These are phyloP conservation scores for Pyrus bretschneideri DNA, from an alignment of 306 rosid genomes.

Conservation along the genomic window DNA sequence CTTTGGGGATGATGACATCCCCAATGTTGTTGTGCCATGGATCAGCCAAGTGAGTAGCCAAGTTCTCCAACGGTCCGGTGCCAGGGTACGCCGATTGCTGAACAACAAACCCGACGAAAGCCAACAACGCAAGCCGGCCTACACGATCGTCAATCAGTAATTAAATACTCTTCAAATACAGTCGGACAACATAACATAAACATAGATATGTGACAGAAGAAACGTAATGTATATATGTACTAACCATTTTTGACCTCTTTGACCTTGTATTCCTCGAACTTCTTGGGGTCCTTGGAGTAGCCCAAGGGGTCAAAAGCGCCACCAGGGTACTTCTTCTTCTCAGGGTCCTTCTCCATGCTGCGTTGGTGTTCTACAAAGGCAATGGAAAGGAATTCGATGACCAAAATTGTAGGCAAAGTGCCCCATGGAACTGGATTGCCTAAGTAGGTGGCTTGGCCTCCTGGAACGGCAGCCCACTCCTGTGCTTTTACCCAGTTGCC, in stretches of 20 bases:
- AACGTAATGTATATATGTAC: not conserved
- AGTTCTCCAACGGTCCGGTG: slow-evolving; percentile 98
- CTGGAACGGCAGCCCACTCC: slow-evolving; percentile 92
- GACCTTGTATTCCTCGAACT: slow-evolving; percentile 79
- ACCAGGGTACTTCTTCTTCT: slow-evolving; percentile 97
- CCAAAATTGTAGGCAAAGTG: slow-evolving; percentile 83
- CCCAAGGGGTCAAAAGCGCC: slow-evolving; percentile 98
- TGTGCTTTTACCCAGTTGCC: slow-evolving; percentile 99
- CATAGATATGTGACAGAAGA: not conserved
- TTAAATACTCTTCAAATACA: not conserved
- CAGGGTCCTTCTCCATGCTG: slow-evolving; percentile 94
- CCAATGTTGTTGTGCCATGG: slow-evolving; percentile 99
- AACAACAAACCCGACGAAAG: slow-evolving; percentile 80
- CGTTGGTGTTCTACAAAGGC: slow-evolving; percentile 97
- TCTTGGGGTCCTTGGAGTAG: slow-evolving; percentile 92
- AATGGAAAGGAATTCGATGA: slow-evolving; percentile 77
- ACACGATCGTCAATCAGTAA: not conserved
- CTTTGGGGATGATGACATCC: slow-evolving; percentile 59
- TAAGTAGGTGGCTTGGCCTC: slow-evolving; percentile 92
- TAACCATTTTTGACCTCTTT: slow-evolving; percentile 88
- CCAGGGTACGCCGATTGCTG: slow-evolving; percentile 97
- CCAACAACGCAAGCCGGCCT: slow-evolving; percentile 94
- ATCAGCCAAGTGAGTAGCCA: slow-evolving; percentile 98
- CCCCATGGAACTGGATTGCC: slow-evolving; percentile 99
- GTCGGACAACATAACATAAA: not conserved